Evolutionary conservation across 352 stramenopile species (phyloP), one percentile per base, ranked within the genome.

Genomic region (Globisporangium recalcitrans): DNA sequence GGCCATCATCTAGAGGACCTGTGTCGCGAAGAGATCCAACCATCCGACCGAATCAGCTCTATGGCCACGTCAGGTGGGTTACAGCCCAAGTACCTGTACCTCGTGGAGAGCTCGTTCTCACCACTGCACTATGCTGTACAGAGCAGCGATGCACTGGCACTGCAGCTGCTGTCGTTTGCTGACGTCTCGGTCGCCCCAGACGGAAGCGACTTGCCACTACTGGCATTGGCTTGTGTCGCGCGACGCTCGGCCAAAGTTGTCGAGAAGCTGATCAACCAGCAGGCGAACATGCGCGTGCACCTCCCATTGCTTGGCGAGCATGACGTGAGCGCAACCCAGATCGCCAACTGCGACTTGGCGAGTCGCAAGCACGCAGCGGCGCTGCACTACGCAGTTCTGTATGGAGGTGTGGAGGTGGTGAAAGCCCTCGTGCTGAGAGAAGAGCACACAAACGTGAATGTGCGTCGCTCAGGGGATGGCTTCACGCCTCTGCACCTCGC

Each of bases 401-500:
- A 89, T 34, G 79, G 87, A 48, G 77, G 85, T 19, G 19, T 72
- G 3, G 64, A 54, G 1, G 69, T 88, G 14, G 75, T 78, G 4
- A 57, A 63, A 6, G 62, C 67, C 26, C 69, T 90, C 1, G 60
- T 87, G 13, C 31, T 26, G 0, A 69, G 55, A 10, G 55, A 67
- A 14, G 66, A 70, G 49, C 57, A 77, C 54, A 73, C 80, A 14
- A 84, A 84, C 34, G 77, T 85, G 4, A 82, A 88, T 44, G 81
- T 90, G 1, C 69, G 71, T 0, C 68, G 81, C 19, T 88, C 77
- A 9, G 69, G 79, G 11, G 79, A 88, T 61, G 77, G 81, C 1
- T 90, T 85, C 55, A 84, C 81, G 6, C 78, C 81, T 8, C 55
- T 90, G 29, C 81, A 90, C 66, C 47, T 90, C n/a, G 81, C 75